These are phyloP conservation scores for Pseudogymnoascus sp. DNA, from an alignment of 2,329 filamentous ascomycete genomes.

Conservation along the genomic window DNA sequence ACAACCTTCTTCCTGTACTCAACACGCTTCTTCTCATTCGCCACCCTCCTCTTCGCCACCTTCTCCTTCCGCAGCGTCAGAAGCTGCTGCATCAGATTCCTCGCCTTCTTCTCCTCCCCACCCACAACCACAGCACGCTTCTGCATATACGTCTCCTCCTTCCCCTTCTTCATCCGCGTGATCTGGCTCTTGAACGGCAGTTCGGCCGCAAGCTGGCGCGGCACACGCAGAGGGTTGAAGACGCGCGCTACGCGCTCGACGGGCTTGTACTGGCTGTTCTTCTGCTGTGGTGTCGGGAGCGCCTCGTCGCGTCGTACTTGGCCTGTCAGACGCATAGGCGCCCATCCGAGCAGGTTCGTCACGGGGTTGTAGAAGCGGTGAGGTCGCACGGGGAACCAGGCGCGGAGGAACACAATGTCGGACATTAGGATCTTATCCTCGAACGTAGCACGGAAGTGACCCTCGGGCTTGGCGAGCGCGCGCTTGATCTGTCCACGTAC, in stretches of 20 bases:
- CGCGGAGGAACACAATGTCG: constrained; percentile 91
- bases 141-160: constrained; percentile 80
- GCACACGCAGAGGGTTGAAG: constrained; percentile 71
- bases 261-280: constrained; percentile 77
- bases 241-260: constrained; percentile 61
- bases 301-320: constrained; percentile 74
- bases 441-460: constrained; percentile 93
- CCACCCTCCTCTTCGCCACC: constrained; percentile 69
- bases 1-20: constrained; percentile 78
- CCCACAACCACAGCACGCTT: constrained; percentile 86
- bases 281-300: constrained; percentile 69
- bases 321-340: constrained; percentile 88
- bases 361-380: constrained; percentile 96
- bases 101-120: constrained; percentile 81
- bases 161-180: constrained; percentile 70
- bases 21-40: constrained; percentile 81
- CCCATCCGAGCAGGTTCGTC: constrained; percentile 86
- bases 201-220: constrained; percentile 69
- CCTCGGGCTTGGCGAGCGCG: constrained; percentile 86
- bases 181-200: constrained; percentile 94
- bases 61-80: constrained; percentile 88
- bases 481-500: constrained; percentile 96
- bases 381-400: constrained; percentile 94
- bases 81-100: constrained; percentile 87
- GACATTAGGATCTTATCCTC: constrained; percentile 97